Base-by-base conservation (phyloP, 805 yeast genomes). In the Jamesozyma lodderae region DNA sequence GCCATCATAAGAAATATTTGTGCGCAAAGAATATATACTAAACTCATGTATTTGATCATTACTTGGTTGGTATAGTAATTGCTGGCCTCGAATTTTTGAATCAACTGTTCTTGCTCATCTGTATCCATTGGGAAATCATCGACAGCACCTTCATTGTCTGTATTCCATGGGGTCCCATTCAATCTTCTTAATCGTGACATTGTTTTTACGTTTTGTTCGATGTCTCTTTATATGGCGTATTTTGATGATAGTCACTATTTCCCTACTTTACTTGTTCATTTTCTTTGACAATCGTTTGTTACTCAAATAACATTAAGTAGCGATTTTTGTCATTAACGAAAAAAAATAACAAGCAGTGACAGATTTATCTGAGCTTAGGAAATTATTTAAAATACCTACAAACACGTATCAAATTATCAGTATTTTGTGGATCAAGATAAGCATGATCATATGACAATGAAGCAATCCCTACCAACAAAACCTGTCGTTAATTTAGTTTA, bases 101-200 rank as follows among this genome's bases (percentile, higher is more conserved):
- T 54, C 37, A 55, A 34, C 25, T 51, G 55, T 28, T 57, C 63
- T 40, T 60, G 64, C 20, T 59, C 64, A 11, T 50, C 57, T 3
- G 49, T 46, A 32, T 57, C 63, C 37, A 60, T 33, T 15, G 62
- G 60, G 8, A 44, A 35, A 9, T 40, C 36, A 23, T 41, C 49
- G 24, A 34, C 35, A n/a, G 37, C 51, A 16, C 36, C 45, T 16
- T 28, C 40, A 19, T 29, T 20, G 3, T 27, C 36, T 4, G 27
- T 29, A 14, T 33, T 32, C 31, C 31, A 37, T 20, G 31, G 25
- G 3, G 32, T 31, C 13, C 44, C 43, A 25, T 55, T 44, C 16
- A 52, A 18, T 27, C 40, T 45, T 35, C 58, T 44, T 15, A 51
- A 39, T 33, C 60, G 42, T 1, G 60, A 46, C 59, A 53, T 54